A percentile compares a stretch with the other conserved stretches of the same genome.
phyloP scores from a whole-genome alignment of 2,329 filamentous ascomycete genomes.

The Apiospora kogelbergensis region DNA sequence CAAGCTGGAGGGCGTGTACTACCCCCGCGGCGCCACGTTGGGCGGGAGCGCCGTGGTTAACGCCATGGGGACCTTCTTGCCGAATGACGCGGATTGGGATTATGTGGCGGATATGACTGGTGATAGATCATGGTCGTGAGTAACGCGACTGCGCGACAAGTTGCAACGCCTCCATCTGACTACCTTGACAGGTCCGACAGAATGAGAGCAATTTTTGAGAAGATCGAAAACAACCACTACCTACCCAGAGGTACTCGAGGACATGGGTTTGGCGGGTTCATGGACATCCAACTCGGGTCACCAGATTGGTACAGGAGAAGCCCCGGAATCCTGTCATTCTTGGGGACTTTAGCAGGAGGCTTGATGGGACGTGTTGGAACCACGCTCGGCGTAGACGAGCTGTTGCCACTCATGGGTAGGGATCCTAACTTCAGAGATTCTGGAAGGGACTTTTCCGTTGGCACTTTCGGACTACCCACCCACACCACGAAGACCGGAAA shows the following conservation, averaged over 20 bases:
- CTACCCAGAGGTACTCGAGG: slow-evolving; percentile 18
- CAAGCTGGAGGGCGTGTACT: slow-evolving; percentile 25
- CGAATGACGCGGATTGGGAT: slow-evolving; percentile 24
- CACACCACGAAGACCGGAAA: slow-evolving; percentile 16
- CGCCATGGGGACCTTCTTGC: slow-evolving; percentile 16
- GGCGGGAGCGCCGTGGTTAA: slow-evolving; percentile 28
- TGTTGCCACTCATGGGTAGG: slow-evolving; percentile 15
- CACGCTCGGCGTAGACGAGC: background rate
- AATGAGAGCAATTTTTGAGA: slow-evolving; percentile 19
- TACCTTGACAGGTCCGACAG: slow-evolving; percentile 11
- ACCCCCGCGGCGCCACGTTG: slow-evolving; percentile 27
- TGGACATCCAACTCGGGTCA: background rate
- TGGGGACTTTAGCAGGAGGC: background rate
- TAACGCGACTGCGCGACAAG: background rate
- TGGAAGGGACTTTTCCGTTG: slow-evolving; percentile 16
- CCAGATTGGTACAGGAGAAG: slow-evolving; percentile 9
- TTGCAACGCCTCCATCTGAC: background rate
- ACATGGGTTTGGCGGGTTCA: slow-evolving; percentile 21
- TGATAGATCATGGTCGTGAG: slow-evolving; percentile 23
- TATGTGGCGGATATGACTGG: slow-evolving; percentile 22
- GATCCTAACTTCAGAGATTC: slow-evolving; percentile 18
- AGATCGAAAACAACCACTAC: slow-evolving; percentile 22
- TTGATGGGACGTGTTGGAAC: background rate
- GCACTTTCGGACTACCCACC: slow-evolving; percentile 19
- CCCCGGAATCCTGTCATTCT: slow-evolving; percentile 6